Percentiles rank a stretch among this genome's conserved stretches.
These are phyloP conservation scores for Zalaria sp. DNA, from an alignment of 2,329 filamentous ascomycete genomes.

Conservation along the genomic window DNA sequence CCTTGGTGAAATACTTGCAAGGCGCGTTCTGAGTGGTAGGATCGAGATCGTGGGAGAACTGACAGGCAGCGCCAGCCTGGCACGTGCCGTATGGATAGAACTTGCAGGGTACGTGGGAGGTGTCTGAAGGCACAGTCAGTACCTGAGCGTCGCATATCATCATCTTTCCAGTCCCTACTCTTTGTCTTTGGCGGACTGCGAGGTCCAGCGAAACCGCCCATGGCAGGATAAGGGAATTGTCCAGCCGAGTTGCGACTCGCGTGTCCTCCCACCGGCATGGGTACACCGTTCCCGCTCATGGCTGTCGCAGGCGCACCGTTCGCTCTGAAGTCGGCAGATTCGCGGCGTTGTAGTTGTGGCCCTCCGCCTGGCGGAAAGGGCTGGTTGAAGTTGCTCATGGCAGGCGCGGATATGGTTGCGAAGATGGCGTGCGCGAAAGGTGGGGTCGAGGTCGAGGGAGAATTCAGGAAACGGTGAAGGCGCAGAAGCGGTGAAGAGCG, in stretches of 20 bases:
- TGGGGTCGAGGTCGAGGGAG: too few relatives aligned
- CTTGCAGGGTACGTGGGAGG: constrained; percentile 96
- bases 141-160: background rate
- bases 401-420: too few relatives aligned
- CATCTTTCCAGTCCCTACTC: constrained; percentile 19
- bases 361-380: background rate
- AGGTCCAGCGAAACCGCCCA: constrained; percentile 11
- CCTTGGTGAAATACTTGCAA: constrained; percentile 99
- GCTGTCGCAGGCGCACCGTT: background rate
- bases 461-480: too few relatives aligned
- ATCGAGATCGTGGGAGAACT: constrained; percentile 88
- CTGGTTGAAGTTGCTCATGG: background rate
- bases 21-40: constrained; percentile 68
- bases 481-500: too few relatives aligned
- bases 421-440: too few relatives aligned
- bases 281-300: background rate
- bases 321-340: background rate
- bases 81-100: constrained; percentile 96
- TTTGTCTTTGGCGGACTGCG: constrained; percentile 36
- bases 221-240: constrained; percentile 24
- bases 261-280: background rate
- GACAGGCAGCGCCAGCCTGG: constrained; percentile 89
- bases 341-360: background rate
- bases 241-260: background rate
- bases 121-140: constrained; percentile 45